Evolutionary conservation across 331 rosid species (phyloP), one percentile per base, ranked within the genome.

Genomic region (Cucumis variabilis): DNA sequence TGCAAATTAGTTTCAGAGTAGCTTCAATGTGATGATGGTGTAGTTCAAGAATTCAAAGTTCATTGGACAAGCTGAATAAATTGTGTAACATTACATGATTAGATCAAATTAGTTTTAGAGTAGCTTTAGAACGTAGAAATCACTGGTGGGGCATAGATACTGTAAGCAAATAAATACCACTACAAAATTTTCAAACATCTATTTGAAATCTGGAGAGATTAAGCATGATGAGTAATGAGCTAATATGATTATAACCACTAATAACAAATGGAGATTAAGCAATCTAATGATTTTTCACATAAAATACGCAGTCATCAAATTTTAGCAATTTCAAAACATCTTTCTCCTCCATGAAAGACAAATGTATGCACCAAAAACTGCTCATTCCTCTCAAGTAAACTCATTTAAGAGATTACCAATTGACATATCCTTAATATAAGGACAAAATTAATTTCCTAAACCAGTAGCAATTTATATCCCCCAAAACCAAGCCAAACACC

Each of bases 21-120:
- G 37, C 37, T 33, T 33, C 37, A 33, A 33, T 71, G 94, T 97
- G 94, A 97, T 94, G 77, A 91, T 71, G 25, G 96, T 91, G 96
- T 97, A 97, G 93, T 97, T 93, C 84, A 87, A 51, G 82, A 92
- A 97, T 92, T 97, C 99, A 2, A 97, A 97, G 89, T 94, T 94
- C 91, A 94, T 98, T 41, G 97, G 86, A 88, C 99, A 97, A 87
- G 95, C 99, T 97, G 98, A 94, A 92, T 81, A 88, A 74, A 62
- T 70, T 72, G 37, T 55, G 20, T 50, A 55, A 30, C 72, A 70
- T 33, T 17, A 85, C 33, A 72, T 70, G 53, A 55, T 74, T 50
- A 73, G 17, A 86, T 1, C 67, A 65, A 17, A 46, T 44, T 84
- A 14, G 69, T 55, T 28, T 28, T 11, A 12, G 41, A 25, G 23